phyloP scores from a whole-genome alignment of 257 asterid genomes.

The Solanum phureja region DNA sequence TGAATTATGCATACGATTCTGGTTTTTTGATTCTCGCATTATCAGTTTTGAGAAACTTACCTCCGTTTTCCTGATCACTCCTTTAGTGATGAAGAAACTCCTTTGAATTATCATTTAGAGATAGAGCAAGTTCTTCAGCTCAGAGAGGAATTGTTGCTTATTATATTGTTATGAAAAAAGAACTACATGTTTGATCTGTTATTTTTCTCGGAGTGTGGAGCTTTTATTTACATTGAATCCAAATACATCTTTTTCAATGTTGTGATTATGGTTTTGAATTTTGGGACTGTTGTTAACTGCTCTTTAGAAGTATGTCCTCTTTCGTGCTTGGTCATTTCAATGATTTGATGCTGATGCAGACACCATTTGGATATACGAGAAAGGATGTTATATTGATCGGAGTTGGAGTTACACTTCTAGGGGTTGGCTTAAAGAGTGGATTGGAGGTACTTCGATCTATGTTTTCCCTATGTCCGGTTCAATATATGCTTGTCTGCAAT shows the following conservation, averaged over 20 bases:
- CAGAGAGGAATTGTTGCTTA: too few relatives aligned
- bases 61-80: neutral
- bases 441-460: constrained; percentile 49
- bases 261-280: neutral
- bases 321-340: neutral
- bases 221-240: neutral
- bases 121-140: too few relatives aligned
- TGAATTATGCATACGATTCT: neutral
- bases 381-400: constrained; percentile 93
- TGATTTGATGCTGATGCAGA: constrained; percentile 29
- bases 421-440: constrained; percentile 68
- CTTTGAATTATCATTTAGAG: too few relatives aligned
- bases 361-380: constrained; percentile 85
- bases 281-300: neutral
- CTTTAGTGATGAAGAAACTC: too few relatives aligned
- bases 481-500: neutral
- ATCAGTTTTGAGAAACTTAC: neutral
- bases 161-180: too few relatives aligned
- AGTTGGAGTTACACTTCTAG: constrained; percentile 59
- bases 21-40: neutral
- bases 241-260: neutral
- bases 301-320: neutral
- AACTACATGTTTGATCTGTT: too few relatives aligned
- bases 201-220: neutral
- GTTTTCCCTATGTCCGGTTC: neutral